Conservation (phyloP, 2,329 filamentous ascomycete genomes). For the Beauveria caledonica region DNA sequence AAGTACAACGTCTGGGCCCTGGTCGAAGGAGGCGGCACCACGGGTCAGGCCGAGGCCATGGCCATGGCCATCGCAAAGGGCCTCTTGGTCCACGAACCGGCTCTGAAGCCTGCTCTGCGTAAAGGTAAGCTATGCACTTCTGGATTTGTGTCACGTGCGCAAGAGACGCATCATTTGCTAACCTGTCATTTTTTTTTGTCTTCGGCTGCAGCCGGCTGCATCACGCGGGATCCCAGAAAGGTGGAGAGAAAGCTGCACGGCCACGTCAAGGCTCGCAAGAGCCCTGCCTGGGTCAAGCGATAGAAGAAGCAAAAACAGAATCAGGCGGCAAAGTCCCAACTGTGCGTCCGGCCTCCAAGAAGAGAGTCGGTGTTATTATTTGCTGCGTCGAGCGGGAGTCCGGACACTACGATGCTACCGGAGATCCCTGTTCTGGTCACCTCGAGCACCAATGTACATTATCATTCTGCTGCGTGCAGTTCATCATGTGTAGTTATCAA, state of each 20-base stretch:
- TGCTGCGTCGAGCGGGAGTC: neutral
- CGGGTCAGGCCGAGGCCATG: constrained; percentile 90
- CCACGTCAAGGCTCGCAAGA: constrained; percentile 94
- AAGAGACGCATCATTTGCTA: constrained; percentile 1
- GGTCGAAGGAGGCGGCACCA: constrained; percentile 79
- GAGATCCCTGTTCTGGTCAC: neutral
- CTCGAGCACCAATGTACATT: neutral
- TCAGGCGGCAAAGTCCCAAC: neutral
- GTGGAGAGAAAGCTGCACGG: constrained; percentile 99
- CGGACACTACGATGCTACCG: neutral
- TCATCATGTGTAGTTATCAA: constrained; percentile 3
- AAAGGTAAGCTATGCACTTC: constrained; percentile 60
- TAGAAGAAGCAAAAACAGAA: constrained; percentile 23
- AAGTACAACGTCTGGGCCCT: constrained; percentile 96
- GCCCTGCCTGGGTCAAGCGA: constrained; percentile 94
- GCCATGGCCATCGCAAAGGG: constrained; percentile 85
- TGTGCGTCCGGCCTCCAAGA: neutral
- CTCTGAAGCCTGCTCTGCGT: constrained; percentile 76
- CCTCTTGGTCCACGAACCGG: constrained; percentile 83
- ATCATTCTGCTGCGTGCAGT: constrained; percentile 2
- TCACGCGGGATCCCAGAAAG: constrained; percentile 81
- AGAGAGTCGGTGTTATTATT: neutral
- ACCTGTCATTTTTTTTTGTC: constrained; percentile 23
- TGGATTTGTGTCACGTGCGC: neutral
- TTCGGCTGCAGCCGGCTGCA: constrained; percentile 64